A percentile compares a stretch with the other conserved stretches of the same genome.
These are phyloP conservation scores for Schrenkiella parvula DNA, from an alignment of 345 rosid species.

Conservation along the genomic window DNA sequence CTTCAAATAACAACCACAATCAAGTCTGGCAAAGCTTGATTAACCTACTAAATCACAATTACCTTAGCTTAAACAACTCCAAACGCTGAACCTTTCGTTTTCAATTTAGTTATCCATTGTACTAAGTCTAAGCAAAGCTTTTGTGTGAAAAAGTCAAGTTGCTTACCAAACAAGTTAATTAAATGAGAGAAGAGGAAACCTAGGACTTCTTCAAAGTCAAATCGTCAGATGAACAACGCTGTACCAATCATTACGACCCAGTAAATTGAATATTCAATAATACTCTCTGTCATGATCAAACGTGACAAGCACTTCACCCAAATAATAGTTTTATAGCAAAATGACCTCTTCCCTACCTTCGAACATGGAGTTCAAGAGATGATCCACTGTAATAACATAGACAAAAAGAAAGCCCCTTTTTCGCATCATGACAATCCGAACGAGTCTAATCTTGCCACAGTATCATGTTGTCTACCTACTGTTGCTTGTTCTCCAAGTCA, in stretches of 20 bases:
- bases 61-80: background rate
- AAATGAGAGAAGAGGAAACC: background rate
- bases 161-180: slow-evolving; percentile 11
- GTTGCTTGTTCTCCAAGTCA: slow-evolving; percentile 15
- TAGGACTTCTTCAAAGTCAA: slow-evolving; percentile 26
- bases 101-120: too few relatives aligned
- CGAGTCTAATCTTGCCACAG: background rate
- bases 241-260: slow-evolving; percentile 24
- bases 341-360: background rate
- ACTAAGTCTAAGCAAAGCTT: background rate
- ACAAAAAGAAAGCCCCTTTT: background rate
- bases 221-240: slow-evolving; percentile 29
- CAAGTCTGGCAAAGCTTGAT: background rate
- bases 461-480: background rate
- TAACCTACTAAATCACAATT: background rate
- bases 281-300: slow-evolving; percentile 3
- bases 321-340: background rate
- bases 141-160: slow-evolving; percentile 4
- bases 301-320: slow-evolving; percentile 25
- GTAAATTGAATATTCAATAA: background rate
- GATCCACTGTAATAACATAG: background rate
- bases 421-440: slow-evolving; percentile 9
- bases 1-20: too few relatives aligned
- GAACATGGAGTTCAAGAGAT: slow-evolving; percentile 3
- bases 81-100: too few relatives aligned